Conservation (phyloP, 805 yeast species). For the Vanderwaltozyma yarrowii region DNA sequence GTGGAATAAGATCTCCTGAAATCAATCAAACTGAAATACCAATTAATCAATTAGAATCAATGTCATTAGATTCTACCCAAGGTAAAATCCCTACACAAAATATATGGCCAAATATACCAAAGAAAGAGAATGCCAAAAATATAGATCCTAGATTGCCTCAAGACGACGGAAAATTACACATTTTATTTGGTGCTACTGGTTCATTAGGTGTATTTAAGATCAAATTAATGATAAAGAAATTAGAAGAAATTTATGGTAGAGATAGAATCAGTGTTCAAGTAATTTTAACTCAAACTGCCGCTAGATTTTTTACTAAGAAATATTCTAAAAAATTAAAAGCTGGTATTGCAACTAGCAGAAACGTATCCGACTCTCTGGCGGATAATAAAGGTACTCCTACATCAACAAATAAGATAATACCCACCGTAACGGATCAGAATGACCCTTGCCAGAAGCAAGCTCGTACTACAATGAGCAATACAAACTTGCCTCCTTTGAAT, state of each 20-base stretch:
- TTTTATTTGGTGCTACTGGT: conserved; percentile 84
- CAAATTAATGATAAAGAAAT: conserved; percentile 65
- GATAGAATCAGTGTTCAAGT: conserved; percentile 73
- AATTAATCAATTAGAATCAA: not conserved
- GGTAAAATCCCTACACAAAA: not conserved
- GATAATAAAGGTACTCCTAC: not conserved
- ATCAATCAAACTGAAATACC: not conserved
- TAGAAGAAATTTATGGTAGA: conserved; percentile 72
- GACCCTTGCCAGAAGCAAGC: not conserved
- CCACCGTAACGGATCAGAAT: no score
- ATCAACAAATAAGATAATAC: no score
- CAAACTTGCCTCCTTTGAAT: not conserved
- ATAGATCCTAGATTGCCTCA: conserved; percentile 58
- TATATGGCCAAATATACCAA: not conserved
- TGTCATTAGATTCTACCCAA: not conserved
- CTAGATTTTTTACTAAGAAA: conserved; percentile 44
- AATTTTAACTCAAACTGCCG: conserved; percentile 76
- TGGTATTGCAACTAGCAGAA: not conserved
- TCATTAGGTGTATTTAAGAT: conserved; percentile 78
- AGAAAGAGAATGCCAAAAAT: conserved; percentile 35
- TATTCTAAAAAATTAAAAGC: conserved; percentile 9
- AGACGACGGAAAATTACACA: conserved; percentile 83
- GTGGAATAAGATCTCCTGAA: not conserved
- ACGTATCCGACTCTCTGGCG: not conserved
- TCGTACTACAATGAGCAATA: not conserved